These are phyloP conservation scores for Metahyphopichia silvanorum DNA, from an alignment of 805 yeast genomes.

Conservation along the genomic window DNA sequence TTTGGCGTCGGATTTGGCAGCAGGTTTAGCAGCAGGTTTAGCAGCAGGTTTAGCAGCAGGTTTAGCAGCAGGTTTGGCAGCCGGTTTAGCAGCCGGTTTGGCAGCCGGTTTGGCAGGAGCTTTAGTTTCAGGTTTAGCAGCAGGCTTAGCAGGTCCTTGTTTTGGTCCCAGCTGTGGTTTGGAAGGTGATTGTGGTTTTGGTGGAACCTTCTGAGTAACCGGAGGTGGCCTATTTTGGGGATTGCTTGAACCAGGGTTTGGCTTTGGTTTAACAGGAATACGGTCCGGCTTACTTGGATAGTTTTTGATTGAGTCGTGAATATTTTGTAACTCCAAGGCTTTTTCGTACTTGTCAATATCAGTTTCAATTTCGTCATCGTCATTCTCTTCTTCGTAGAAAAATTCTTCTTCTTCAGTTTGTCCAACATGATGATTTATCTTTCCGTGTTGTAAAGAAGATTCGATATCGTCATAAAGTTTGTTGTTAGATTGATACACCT, in stretches of 20 bases:
- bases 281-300: background rate
- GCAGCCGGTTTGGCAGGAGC: too few species aligned
- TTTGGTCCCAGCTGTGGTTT: background rate
- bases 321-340: constrained; percentile 3
- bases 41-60: too few species aligned
- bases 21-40: too few species aligned
- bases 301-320: constrained; percentile 1
- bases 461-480: constrained; percentile 3
- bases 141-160: background rate
- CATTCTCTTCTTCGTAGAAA: constrained; percentile 1
- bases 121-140: background rate
- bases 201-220: background rate
- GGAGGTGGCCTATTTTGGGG: background rate
- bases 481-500: background rate
- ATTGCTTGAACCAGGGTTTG: background rate
- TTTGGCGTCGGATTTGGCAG: too few species aligned
- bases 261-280: background rate
- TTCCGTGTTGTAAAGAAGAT: constrained; percentile 1
- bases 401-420: background rate
- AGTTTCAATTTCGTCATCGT: constrained; percentile 1
- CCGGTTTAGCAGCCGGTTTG: too few species aligned
- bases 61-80: too few species aligned
- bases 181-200: background rate
- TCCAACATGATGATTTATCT: background rate
- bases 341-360: constrained; percentile 3